Base-by-base conservation (phyloP, 495 filamentous ascomycete genomes). In the Neurospora sp. region DNA sequence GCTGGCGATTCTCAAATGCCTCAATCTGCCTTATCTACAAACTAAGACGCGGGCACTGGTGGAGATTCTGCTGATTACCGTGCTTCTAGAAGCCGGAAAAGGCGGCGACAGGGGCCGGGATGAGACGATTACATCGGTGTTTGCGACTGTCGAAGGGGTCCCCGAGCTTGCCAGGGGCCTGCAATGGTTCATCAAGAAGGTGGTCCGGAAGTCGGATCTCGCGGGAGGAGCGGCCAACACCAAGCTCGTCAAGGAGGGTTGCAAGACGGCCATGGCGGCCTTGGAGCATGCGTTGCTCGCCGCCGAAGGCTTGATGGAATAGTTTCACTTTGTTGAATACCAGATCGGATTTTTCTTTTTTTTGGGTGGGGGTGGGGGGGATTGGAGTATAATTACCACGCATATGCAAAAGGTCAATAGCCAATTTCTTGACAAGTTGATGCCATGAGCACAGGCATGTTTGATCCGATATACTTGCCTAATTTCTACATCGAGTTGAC, bases 21-120 rank as follows among this genome's bases (percentile, higher is more conserved):
- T 97, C 53, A 94, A 95, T 74, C 88, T 95, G 59, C 84, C 89
- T 14, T 93, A 91, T 76, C 83, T 97, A 22, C 92, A 94, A 75
- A 81, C 86, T 5, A 93, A 92, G 81, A 92, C 92, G 0, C 89
- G 88, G 72, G 89, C 85, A 1, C 95, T 97, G 75, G 83, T 93
- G 39, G 94, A 97, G 79, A 78, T 96, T 1, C 77, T 97, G 78
- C 82, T 98, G 31, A 90, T 94, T 75, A 92, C 89, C 9, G 77
- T 91, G 22, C 87, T 97, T 22, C 86, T 92, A 42, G 88, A 91
- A 72, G 88, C 80, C 38, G 53, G 53, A 66, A 70, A 79, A 68
- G 40, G 39, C 69, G 44, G 76, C 79, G 77, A 83, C 78, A 71
- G 48, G 71, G 78, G 81, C 2, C 72, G 74, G 2, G 76, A 77